A percentile compares a stretch with the other conserved stretches of the same genome.
Conservation (phyloP, 2,329 filamentous ascomycete species). For the Magnaporthales sp. region DNA sequence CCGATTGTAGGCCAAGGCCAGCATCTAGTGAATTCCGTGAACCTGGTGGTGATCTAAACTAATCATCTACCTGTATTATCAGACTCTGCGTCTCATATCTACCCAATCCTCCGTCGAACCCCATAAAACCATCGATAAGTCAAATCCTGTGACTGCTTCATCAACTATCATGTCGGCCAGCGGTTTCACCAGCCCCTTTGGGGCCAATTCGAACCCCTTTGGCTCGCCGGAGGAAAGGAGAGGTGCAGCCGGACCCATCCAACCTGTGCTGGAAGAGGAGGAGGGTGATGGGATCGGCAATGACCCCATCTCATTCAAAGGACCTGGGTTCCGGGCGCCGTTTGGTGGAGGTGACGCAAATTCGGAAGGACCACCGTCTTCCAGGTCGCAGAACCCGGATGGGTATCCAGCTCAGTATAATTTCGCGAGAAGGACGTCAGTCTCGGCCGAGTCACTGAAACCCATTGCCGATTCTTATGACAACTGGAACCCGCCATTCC, state of each 20-base stretch:
- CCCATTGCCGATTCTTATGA: slow-evolving; percentile 75
- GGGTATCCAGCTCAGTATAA: slow-evolving; percentile 90
- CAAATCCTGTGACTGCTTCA: not conserved
- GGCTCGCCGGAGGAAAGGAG: slow-evolving; percentile 36
- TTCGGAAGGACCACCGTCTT: slow-evolving; percentile 34
- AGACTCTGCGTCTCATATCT: not conserved
- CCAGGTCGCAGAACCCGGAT: slow-evolving; percentile 45
- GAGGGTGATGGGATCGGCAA: slow-evolving; percentile 53
- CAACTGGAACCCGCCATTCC: slow-evolving; percentile 82
- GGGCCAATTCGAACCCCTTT: slow-evolving; percentile 64
- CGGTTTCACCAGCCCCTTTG: slow-evolving; percentile 66
- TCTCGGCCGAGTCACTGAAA: slow-evolving; percentile 93
- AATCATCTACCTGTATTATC: not conserved
- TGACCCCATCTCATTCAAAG: not conserved
- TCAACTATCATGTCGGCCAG: slow-evolving; percentile 55
- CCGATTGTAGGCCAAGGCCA: not conserved
- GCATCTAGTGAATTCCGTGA: not conserved
- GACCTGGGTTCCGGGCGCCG: slow-evolving; percentile 31
- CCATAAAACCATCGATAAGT: not conserved
- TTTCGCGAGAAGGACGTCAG: slow-evolving; percentile 84
- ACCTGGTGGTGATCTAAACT: not conserved
- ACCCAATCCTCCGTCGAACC: not conserved
- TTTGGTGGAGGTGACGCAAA: slow-evolving; percentile 43
- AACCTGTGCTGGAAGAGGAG: slow-evolving; percentile 69
- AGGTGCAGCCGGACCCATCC: slow-evolving; percentile 26